Evolutionary conservation across 2,329 filamentous ascomycete species (phyloP).

Genomic region (Scolecobasidium constrictum): DNA sequence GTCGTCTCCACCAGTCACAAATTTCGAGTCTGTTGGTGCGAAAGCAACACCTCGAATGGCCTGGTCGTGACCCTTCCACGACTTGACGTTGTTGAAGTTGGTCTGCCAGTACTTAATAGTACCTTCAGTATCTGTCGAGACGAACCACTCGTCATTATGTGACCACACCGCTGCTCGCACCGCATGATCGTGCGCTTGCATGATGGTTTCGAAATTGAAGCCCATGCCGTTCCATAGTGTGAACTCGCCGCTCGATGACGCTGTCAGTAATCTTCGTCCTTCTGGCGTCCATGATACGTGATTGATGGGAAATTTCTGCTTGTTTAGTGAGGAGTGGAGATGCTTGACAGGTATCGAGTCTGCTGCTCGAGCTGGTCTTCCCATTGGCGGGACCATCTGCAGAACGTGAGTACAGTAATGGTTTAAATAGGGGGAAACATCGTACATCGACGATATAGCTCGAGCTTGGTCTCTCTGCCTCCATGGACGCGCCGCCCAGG

Average conservation of each 20-base stretch:
- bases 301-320: conserved; percentile 94
- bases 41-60: conserved; percentile 87
- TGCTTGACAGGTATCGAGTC: conserved; percentile 92
- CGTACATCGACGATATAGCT: conserved; percentile 85
- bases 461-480: conserved; percentile 71
- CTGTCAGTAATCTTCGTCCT: conserved; percentile 80
- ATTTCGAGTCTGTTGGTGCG: conserved; percentile 88
- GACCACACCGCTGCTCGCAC: conserved; percentile 80
- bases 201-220: conserved; percentile 99
- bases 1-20: conserved; percentile 92
- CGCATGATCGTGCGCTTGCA: conserved; percentile 89
- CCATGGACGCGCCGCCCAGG: conserved; percentile 58
- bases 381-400: conserved; percentile 78
- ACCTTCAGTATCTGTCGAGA: conserved; percentile 91
- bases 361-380: conserved; percentile 60
- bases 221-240: conserved; percentile 98
- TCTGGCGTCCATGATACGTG: conserved; percentile 97
- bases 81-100: conserved; percentile 98
- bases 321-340: conserved; percentile 95
- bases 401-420: conserved; percentile 3
- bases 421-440: conserved; percentile 12
- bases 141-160: conserved; percentile 91
- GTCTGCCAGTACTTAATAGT: conserved; percentile 98
- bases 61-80: conserved; percentile 81
- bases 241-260: conserved; percentile 93